Conservation (phyloP, 2,329 filamentous ascomycete species). For the Alternaria rosae region DNA sequence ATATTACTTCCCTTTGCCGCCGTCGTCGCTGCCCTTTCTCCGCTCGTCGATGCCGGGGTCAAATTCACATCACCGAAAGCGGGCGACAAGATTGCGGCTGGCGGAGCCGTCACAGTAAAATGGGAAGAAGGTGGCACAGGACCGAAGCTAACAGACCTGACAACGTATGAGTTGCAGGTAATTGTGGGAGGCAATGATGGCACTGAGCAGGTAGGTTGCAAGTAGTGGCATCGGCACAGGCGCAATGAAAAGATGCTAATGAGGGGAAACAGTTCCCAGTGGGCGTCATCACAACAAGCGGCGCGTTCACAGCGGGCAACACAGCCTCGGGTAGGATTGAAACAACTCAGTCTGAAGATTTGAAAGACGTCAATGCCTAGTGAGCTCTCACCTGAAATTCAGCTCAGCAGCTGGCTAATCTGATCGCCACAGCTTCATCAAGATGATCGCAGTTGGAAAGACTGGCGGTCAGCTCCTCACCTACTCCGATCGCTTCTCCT, state of each 20-base stretch:
- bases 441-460: conserved; percentile 63
- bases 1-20: conserved; percentile 35
- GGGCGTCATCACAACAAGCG: conserved; percentile 54
- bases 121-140: conserved; percentile 64
- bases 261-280: conserved; percentile 11
- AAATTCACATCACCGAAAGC: conserved; percentile 62
- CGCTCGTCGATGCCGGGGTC: conserved; percentile 60
- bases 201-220: conserved; percentile 55
- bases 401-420: conserved; percentile 12
- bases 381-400: conserved; percentile 45
- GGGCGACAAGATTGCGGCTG: conserved; percentile 59
- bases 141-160: conserved; percentile 60
- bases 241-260: conserved; percentile 5
- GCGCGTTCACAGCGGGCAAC: conserved; percentile 53
- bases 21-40: conserved; percentile 50
- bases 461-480: conserved; percentile 65
- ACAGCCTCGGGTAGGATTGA: conserved; percentile 48
- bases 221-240: neutral
- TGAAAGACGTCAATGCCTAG: conserved; percentile 62
- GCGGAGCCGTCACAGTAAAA: conserved; percentile 60
- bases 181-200: conserved; percentile 66
- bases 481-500: conserved; percentile 70
- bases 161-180: conserved; percentile 65
- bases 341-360: conserved; percentile 30
- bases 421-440: conserved; percentile 36